Percentiles rank a stretch among this genome's conserved stretches.
Evolutionary conservation across 495 filamentous ascomycete species (phyloP).

Genomic region (Staphylotrichum tortipilum): DNA sequence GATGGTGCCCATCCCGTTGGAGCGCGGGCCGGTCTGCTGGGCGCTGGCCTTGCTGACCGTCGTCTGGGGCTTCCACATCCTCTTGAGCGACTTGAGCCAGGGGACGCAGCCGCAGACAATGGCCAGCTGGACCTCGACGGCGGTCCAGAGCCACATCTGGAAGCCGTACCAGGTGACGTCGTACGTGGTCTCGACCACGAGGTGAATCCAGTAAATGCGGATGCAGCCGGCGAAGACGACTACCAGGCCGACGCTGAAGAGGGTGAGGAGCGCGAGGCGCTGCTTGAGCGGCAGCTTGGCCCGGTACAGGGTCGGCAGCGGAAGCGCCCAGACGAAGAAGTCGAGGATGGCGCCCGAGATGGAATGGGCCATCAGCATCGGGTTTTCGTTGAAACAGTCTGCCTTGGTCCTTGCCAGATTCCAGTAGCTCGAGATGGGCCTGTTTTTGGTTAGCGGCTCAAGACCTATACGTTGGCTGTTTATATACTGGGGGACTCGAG

Average conservation of each 20-base stretch:
- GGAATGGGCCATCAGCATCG: slow-evolving; percentile 17
- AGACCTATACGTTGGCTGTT: no score
- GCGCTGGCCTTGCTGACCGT: background rate
- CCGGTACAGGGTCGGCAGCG: slow-evolving; percentile 27
- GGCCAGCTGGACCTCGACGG: slow-evolving; percentile 34
- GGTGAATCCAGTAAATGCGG: slow-evolving; percentile 21
- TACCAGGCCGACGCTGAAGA: slow-evolving; percentile 19
- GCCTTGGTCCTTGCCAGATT: background rate
- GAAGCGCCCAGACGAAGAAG: slow-evolving; percentile 34
- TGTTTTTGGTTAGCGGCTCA: background rate
- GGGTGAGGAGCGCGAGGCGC: slow-evolving; percentile 18
- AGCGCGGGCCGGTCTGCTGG: background rate
- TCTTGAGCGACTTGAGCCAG: slow-evolving; percentile 27
- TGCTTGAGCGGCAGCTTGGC: slow-evolving; percentile 21
- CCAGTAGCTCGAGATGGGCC: slow-evolving; percentile 32
- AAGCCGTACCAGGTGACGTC: slow-evolving; percentile 33
- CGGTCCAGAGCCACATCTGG: slow-evolving; percentile 33
- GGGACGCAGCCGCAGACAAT: slow-evolving; percentile 36
- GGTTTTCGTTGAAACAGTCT: slow-evolving; percentile 24
- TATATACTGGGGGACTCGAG: no score
- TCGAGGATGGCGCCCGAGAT: slow-evolving; percentile 30
- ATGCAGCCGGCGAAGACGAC: slow-evolving; percentile 18
- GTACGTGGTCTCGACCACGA: slow-evolving; percentile 21
- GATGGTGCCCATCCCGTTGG: background rate
- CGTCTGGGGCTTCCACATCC: background rate